These are phyloP conservation scores for Rhynchospora tenuis DNA, from an alignment of 176 grass and related monocot species.

Conservation along the genomic window DNA sequence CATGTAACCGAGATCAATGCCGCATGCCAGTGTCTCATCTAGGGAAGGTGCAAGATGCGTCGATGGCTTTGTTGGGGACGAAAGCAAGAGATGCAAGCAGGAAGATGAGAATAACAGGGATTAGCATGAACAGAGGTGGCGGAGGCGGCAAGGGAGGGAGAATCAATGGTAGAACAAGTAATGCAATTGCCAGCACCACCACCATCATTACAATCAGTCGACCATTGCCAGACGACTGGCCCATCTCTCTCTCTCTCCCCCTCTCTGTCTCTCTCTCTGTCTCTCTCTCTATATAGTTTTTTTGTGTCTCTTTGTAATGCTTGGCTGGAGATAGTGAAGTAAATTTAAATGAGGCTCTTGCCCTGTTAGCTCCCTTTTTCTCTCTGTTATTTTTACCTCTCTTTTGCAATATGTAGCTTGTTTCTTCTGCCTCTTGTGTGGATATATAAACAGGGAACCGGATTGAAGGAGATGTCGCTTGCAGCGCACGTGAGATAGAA, in stretches of 20 bases:
- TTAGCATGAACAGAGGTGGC: conserved; percentile 42
- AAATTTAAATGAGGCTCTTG: conserved; percentile 4
- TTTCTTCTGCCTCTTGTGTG: neutral
- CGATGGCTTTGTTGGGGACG: conserved; percentile 15
- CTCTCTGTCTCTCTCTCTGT: neutral
- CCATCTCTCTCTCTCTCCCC: neutral
- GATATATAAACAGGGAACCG: neutral
- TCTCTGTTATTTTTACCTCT: neutral
- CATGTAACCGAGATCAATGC: conserved; percentile 11
- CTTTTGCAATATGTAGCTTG: neutral
- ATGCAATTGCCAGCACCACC: conserved; percentile 17
- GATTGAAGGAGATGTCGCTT: neutral
- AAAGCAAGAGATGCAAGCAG: conserved; percentile 48
- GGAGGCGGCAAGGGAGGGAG: conserved; percentile 59
- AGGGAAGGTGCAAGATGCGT: conserved; percentile 20
- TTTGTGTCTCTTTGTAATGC: neutral
- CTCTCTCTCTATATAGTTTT: neutral
- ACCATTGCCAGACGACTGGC: conserved; percentile 3
- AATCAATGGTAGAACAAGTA: conserved; percentile 60
- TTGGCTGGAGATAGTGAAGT: neutral
- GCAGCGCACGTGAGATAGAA: conserved; percentile 1
- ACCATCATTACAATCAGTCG: conserved; percentile 14
- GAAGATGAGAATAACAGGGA: conserved; percentile 58
- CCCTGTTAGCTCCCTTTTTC: neutral
- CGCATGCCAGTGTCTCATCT: conserved; percentile 8